phyloP scores from a whole-genome alignment of 208 protist genomes.

The Porcisia hertigi region DNA sequence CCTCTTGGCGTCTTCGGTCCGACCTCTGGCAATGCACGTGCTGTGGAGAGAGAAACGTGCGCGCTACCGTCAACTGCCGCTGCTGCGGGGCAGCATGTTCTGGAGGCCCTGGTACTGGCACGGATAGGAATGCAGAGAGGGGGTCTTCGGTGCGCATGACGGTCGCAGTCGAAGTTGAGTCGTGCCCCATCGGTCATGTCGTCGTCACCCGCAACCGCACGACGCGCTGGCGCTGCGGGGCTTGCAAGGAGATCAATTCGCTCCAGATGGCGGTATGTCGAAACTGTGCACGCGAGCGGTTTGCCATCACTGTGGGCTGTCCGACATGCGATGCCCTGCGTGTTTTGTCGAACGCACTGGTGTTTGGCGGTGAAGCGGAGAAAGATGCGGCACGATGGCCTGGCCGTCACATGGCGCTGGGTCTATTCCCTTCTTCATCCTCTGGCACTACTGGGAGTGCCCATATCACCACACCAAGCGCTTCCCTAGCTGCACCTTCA shows the following conservation, averaged over 20 bases:
- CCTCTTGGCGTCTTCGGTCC: constrained; percentile 16
- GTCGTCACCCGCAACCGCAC: constrained; percentile 66
- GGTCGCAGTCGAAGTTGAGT: constrained; percentile 43
- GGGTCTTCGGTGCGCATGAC: constrained; percentile 10
- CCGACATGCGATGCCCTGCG: constrained; percentile 32
- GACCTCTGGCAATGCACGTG: constrained; percentile 41
- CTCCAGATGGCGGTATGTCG: constrained; percentile 52
- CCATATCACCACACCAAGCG: not conserved
- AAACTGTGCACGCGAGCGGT: constrained; percentile 58
- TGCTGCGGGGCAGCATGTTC: constrained; percentile 29
- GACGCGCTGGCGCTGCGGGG: constrained; percentile 61
- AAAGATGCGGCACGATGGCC: not conserved
- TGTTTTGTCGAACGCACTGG: constrained; percentile 39
- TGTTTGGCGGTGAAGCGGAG: constrained; percentile 25
- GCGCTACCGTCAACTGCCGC: constrained; percentile 31
- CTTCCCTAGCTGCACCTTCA: not conserved
- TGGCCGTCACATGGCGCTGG: not conserved
- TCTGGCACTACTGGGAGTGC: not conserved
- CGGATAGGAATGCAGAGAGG: not conserved
- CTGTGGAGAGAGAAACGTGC: constrained; percentile 58
- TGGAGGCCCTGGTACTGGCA: constrained; percentile 1
- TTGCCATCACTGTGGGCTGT: constrained; percentile 52
- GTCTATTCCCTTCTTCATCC: not conserved
- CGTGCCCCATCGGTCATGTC: constrained; percentile 40
- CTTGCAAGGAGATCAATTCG: constrained; percentile 68